phyloP scores from a whole-genome alignment of 352 stramenopile genomes.

The Globisporangium acanthophoron region DNA sequence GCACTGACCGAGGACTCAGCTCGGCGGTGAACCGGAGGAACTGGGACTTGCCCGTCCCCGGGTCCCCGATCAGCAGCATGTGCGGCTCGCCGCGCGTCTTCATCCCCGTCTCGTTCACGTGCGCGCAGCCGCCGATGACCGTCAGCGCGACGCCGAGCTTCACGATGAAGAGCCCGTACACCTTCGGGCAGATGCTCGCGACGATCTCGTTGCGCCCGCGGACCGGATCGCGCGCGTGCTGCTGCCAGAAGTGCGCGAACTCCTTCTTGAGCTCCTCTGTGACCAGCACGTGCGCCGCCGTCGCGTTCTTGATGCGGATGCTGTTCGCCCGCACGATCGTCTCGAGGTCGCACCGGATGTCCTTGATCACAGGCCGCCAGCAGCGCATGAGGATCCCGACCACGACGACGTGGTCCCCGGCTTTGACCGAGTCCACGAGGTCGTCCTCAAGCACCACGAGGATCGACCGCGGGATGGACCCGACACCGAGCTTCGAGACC shows the following conservation, averaged over 20 bases:
- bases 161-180: conserved; percentile 92
- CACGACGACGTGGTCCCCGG: conserved; percentile 95
- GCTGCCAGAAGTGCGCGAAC: conserved; percentile 90
- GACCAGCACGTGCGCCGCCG: conserved; percentile 50
- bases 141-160: conserved; percentile 92
- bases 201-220: conserved; percentile 89
- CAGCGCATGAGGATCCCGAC: conserved; percentile 90
- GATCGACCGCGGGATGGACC: conserved; percentile 92
- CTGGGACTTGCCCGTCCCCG: conserved; percentile 90
- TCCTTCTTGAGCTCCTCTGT: conserved; percentile 83
- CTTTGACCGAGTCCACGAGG: conserved; percentile 79
- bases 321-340: conserved; percentile 80
- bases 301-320: conserved; percentile 63
- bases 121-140: conserved; percentile 88
- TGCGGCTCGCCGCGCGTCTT: conserved; percentile 82
- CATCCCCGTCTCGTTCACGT: conserved; percentile 62
- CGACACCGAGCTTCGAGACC: conserved; percentile 86
- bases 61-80: conserved; percentile 81
- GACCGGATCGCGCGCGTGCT: conserved; percentile 38
- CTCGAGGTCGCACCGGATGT: conserved; percentile 89
- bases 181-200: conserved; percentile 90
- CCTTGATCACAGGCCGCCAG: conserved; percentile 80
- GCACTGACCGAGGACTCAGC: conserved; percentile 90
- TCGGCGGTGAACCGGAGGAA: conserved; percentile 95
- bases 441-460: conserved; percentile 93